phyloP scores from a whole-genome alignment of 2,329 filamentous ascomycete genomes.

The Claviceps pazoutovae region DNA sequence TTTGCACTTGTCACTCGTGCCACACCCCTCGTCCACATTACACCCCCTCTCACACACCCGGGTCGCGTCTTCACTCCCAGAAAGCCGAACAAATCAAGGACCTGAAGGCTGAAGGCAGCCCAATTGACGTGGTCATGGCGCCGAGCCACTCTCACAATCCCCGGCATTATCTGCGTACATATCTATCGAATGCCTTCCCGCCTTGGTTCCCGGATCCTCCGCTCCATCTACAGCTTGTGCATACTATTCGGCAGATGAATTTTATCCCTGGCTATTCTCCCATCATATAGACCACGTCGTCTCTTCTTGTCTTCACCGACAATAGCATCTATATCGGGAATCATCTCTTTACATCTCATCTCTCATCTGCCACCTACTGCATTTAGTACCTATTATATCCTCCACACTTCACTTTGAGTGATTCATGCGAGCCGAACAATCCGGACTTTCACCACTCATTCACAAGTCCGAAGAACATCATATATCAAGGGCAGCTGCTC shows the following conservation, averaged over 20 bases:
- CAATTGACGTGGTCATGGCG: background rate
- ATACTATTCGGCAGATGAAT: background rate
- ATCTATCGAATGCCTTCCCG: slow-evolving; percentile 2
- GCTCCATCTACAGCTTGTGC: background rate
- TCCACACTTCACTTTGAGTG: background rate
- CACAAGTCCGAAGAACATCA: background rate
- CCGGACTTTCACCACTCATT: background rate
- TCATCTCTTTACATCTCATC: background rate
- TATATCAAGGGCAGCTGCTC: background rate
- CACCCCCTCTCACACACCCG: background rate
- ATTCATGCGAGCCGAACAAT: background rate
- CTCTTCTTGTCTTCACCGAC: background rate
- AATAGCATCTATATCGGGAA: background rate
- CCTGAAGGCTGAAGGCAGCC: background rate
- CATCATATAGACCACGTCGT: background rate
- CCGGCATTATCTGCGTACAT: background rate
- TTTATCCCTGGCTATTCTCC: too few relatives aligned
- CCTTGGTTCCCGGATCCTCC: background rate
- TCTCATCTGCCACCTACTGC: background rate
- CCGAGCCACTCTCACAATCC: background rate
- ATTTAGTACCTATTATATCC: too few relatives aligned
- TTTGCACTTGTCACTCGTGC: background rate
- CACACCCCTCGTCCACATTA: too few relatives aligned
- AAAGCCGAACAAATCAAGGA: background rate
- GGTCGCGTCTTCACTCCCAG: background rate